These are phyloP conservation scores for Acanthamoeba lenticulata DNA, from an alignment of 208 protist species.

Conservation along the genomic window DNA sequence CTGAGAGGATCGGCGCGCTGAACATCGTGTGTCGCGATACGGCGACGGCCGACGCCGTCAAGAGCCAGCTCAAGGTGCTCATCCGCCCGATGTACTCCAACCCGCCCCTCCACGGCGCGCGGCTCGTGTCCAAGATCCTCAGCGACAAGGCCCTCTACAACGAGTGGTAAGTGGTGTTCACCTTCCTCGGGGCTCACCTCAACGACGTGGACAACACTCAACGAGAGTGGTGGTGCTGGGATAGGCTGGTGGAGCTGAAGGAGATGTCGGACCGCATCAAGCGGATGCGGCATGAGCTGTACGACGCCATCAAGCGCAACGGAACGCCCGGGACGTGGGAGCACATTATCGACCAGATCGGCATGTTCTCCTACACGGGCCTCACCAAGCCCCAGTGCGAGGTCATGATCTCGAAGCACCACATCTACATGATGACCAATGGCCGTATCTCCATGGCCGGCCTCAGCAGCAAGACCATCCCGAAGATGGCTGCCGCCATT, in stretches of 20 bases:
- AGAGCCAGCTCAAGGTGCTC: slow-evolving; percentile 93
- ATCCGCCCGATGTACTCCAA: slow-evolving; percentile 95
- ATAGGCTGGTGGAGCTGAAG: slow-evolving; percentile 81
- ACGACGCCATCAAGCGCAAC: slow-evolving; percentile 86
- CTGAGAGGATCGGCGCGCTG: slow-evolving; percentile 93
- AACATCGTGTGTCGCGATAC: slow-evolving; percentile 86
- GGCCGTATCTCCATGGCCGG: slow-evolving; percentile 92
- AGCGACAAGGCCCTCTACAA: slow-evolving; percentile 86
- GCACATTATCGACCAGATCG: slow-evolving; percentile 96
- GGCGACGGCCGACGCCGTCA: slow-evolving; percentile 85
- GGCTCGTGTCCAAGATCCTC: slow-evolving; percentile 94
- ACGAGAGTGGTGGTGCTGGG: background rate
- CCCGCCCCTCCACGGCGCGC: slow-evolving; percentile 96
- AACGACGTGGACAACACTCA: background rate
- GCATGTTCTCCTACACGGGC: slow-evolving; percentile 98
- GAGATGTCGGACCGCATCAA: slow-evolving; percentile 86
- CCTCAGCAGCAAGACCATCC: slow-evolving; percentile 86
- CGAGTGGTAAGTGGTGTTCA: slow-evolving; percentile 94
- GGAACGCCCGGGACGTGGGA: slow-evolving; percentile 93
- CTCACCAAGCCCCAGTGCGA: slow-evolving; percentile 79
- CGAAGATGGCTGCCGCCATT: slow-evolving; percentile 88
- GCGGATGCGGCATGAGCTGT: slow-evolving; percentile 80
- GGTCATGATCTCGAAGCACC: slow-evolving; percentile 82
- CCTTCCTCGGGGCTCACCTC: too few species aligned
- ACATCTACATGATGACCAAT: slow-evolving; percentile 89